Base-by-base conservation (phyloP, 2,329 filamentous ascomycete genomes). In the Aspergillus fischeri region DNA sequence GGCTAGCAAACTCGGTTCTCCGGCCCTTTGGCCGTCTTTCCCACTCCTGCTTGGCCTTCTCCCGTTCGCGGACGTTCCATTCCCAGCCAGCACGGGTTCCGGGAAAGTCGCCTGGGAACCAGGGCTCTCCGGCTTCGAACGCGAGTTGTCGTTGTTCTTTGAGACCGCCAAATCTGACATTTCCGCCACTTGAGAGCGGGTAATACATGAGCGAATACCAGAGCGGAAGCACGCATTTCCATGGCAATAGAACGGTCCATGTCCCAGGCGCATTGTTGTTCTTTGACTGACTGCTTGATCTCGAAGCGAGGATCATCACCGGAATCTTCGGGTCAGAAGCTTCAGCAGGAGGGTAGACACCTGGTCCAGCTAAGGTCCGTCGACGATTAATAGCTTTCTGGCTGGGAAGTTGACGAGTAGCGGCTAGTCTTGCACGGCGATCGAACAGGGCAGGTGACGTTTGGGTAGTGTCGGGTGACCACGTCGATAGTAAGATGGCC, bases 181-280 rank as follows among this genome's bases (percentile, higher is more conserved):
- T 95, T 0, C 88, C 87, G 7, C 92, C 92, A 1, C 86, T 89
- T 0, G 86, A 89, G 0, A 95, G 80, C 0, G 91, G 90, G 58
- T 87, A 91, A 68, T 91, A 91, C 75, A 96, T 88, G 14, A 97
- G 76, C 49, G 85, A 86, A 65, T 93, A 88, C 94, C 94, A 99
- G 32, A 97, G 80, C 0, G 91, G 85, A 38, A 86, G 79, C 38
- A 97, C 88, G 65, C 90, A 96, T 69, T 90, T 92, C 91, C 93
- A 97, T 0, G 94, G 94, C 3, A 94, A 81, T 25, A 97, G 79
- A 1, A 97, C 71, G 0, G 87, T 94, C 91, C 92, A 97, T 0
- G 81, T 86, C 0, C 88, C 88, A 50, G 88, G 86, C 1, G 79
- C 77, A 49, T 81, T 82, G 10, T 73, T 77, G 41, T 75, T 75